Percentiles rank a stretch among this genome's conserved stretches.
Evolutionary conservation across 2,329 filamentous ascomycete genomes (phyloP).

Genomic region (Aspergillus terreus): DNA sequence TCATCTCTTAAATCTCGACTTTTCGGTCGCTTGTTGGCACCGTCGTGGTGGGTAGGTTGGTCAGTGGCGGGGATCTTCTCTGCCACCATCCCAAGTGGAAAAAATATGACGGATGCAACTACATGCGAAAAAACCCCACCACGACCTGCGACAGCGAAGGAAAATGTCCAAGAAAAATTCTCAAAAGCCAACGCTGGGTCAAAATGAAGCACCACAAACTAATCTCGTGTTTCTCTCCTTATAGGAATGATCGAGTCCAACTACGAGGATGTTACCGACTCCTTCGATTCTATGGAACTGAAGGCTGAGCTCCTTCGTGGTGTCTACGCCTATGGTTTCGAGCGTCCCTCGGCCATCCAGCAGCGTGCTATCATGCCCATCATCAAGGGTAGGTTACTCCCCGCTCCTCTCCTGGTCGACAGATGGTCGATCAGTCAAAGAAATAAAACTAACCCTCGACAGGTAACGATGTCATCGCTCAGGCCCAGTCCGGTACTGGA

Average conservation of each 20-base stretch:
- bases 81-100: not conserved
- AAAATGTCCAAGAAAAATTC: slow-evolving; percentile 7
- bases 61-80: not conserved
- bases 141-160: slow-evolving; percentile 8
- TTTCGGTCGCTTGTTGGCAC: not conserved
- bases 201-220: slow-evolving; percentile 3
- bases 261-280: slow-evolving; percentile 99
- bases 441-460: slow-evolving; percentile 16
- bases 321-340: slow-evolving; percentile 99
- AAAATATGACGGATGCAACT: not conserved
- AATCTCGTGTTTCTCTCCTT: slow-evolving; percentile 16
- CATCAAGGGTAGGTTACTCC: slow-evolving; percentile 77
- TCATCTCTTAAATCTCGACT: not conserved
- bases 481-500: slow-evolving; percentile 99
- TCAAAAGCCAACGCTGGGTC: slow-evolving; percentile 11
- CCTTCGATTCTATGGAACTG: slow-evolving; percentile 97
- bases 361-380: slow-evolving; percentile 99
- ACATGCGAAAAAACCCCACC: not conserved
- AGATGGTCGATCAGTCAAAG: not conserved
- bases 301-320: slow-evolving; percentile 96
- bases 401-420: not conserved
- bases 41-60: not conserved
- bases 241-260: slow-evolving; percentile 99
- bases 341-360: slow-evolving; percentile 99
- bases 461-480: slow-evolving; percentile 98